A percentile compares a stretch with the other conserved stretches of the same genome.
Evolutionary conservation across 306 rosid genomes (phyloP).

Genomic region (Malus sieversii): DNA sequence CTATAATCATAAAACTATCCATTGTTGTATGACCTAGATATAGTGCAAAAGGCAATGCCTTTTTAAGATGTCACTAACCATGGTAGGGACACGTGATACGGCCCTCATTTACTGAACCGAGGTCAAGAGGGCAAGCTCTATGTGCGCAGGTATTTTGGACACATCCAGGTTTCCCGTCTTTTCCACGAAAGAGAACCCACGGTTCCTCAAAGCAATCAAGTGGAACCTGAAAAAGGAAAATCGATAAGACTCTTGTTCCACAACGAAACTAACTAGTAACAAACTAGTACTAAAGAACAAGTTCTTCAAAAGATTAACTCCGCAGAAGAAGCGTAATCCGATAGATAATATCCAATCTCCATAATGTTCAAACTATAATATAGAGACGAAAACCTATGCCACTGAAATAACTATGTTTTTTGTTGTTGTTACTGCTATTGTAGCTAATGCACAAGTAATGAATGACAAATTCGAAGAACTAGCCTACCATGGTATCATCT

Average conservation of each 20-base stretch:
- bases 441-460: neutral
- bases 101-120: slow-evolving; percentile 89
- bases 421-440: neutral
- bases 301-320: neutral
- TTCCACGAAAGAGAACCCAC: slow-evolving; percentile 93
- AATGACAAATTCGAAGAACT: neutral
- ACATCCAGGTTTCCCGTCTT: slow-evolving; percentile 92
- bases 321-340: neutral
- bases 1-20: neutral
- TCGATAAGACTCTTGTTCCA: neutral
- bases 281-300: neutral
- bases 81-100: slow-evolving; percentile 94
- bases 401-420: neutral
- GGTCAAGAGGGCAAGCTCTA: slow-evolving; percentile 93
- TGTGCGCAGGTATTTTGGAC: slow-evolving; percentile 96
- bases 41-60: neutral
- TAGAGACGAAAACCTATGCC: neutral
- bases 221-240: slow-evolving; percentile 66
- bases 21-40: neutral
- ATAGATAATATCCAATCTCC: neutral
- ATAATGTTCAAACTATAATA: neutral
- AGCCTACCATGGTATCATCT: slow-evolving; percentile 81
- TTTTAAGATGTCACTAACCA: slow-evolving; percentile 42
- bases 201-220: slow-evolving; percentile 89
- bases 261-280: too few relatives aligned